phyloP scores from a whole-genome alignment of 2,329 filamentous ascomycete species.

The Epichloe elymi region DNA sequence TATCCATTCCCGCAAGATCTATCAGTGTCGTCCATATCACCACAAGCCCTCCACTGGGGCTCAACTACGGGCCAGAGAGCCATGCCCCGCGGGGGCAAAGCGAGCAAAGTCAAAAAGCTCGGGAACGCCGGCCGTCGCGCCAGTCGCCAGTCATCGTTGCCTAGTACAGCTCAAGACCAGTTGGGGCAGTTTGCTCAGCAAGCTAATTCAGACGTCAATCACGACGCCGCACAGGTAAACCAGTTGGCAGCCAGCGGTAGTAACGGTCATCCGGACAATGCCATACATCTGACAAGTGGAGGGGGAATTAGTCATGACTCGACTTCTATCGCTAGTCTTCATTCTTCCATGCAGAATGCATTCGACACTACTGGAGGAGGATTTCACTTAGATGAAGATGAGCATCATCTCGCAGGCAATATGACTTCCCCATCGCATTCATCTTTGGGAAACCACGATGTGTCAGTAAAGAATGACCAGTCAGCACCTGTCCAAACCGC shows the following conservation, averaged over 20 bases:
- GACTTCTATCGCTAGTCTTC: not conserved
- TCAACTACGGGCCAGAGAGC: not conserved
- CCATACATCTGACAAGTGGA: constrained; percentile 5
- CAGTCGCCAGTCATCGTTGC: constrained; percentile 16
- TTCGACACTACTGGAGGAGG: not conserved
- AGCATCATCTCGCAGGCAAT: not conserved
- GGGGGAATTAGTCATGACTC: constrained; percentile 8
- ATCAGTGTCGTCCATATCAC: not conserved
- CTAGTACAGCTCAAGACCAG: constrained; percentile 16
- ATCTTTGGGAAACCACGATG: constrained; percentile 4
- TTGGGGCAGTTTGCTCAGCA: constrained; percentile 16
- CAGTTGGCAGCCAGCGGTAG: not conserved
- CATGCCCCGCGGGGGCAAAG: constrained; percentile 23
- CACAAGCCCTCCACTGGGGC: constrained; percentile 1
- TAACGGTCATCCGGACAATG: constrained; percentile 4
- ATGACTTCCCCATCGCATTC: not conserved
- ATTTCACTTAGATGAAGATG: not conserved
- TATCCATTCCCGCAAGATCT: constrained; percentile 5
- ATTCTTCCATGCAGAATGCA: not conserved
- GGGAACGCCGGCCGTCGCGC: constrained; percentile 9
- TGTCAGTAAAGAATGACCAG: not conserved
- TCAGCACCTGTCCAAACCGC: constrained; percentile 21
- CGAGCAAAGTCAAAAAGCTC: constrained; percentile 32
- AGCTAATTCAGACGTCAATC: constrained; percentile 1
- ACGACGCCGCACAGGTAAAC: not conserved